These are phyloP conservation scores for Elongisporangium undulatum DNA, from an alignment of 352 stramenopile species.

Conservation along the genomic window DNA sequence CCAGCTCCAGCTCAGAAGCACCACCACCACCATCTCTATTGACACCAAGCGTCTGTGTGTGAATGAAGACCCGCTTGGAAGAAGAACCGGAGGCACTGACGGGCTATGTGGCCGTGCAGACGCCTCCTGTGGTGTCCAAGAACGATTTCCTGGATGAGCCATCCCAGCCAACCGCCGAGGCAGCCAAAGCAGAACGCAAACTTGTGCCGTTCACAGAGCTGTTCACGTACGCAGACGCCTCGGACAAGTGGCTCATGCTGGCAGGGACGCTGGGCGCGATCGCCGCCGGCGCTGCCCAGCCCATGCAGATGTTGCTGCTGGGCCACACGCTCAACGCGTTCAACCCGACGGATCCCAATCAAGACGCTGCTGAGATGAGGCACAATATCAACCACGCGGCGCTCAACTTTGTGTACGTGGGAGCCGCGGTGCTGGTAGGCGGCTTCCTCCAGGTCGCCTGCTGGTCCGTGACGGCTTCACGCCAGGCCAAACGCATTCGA, in stretches of 20 bases:
- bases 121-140: no score
- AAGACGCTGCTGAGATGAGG: no score
- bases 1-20: no score
- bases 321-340: constrained; percentile 71
- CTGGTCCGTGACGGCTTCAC: constrained; percentile 18
- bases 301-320: constrained; percentile 68
- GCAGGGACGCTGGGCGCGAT: constrained; percentile 40
- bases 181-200: no score
- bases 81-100: no score
- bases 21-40: no score
- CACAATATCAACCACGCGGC: constrained; percentile 19
- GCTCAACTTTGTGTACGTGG: constrained; percentile 13
- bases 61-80: no score
- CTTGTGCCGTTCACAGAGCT: no score
- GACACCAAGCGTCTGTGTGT: no score
- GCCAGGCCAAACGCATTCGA: constrained; percentile 23
- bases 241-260: constrained; percentile 53
- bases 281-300: constrained; percentile 37
- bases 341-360: constrained; percentile 39
- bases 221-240: constrained; percentile 42
- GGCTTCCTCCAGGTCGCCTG: constrained; percentile 19
- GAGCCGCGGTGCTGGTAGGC: constrained; percentile 8
- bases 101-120: no score
- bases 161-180: no score
- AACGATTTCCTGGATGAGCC: no score